Evolutionary conservation across 306 rosid genomes (phyloP).

Genomic region (Luffa aegyptiaca): DNA sequence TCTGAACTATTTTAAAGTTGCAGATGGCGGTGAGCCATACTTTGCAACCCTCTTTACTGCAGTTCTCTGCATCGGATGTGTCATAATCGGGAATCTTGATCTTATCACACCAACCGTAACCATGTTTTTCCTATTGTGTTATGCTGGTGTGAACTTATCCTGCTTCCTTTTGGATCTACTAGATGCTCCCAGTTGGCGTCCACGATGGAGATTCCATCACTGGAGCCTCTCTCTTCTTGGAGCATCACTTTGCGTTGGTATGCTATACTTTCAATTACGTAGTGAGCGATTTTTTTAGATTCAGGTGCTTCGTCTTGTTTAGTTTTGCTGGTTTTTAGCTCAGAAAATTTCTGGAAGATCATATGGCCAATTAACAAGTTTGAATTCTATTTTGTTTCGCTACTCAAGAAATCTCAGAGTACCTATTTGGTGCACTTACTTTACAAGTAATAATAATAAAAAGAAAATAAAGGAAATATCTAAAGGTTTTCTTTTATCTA

Average conservation of each 20-base stretch:
- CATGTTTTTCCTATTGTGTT: constrained; percentile 96
- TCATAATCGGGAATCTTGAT: constrained; percentile 95
- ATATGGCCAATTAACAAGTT: not conserved
- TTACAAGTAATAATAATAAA: not conserved
- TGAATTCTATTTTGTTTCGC: not conserved
- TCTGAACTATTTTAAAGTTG: constrained; percentile 81
- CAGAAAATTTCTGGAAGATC: not conserved
- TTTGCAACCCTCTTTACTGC: constrained; percentile 90
- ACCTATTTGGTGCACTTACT: not conserved
- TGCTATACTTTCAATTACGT: constrained; percentile 16
- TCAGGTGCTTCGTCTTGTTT: not conserved
- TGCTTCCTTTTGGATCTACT: constrained; percentile 99
- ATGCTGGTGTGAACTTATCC: constrained; percentile 93
- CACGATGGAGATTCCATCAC: constrained; percentile 98
- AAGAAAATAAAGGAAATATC: not conserved
- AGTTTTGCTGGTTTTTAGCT: not conserved
- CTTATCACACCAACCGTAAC: constrained; percentile 98
- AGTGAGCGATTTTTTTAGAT: not conserved
- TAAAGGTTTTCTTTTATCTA: not conserved
- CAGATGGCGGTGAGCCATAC: constrained; percentile 81
- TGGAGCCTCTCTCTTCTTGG: constrained; percentile 98
- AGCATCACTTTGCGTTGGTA: constrained; percentile 87
- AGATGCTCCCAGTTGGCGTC: constrained; percentile 99
- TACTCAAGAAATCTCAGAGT: not conserved
- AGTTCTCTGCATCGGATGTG: constrained; percentile 81